Percentiles rank a stretch among this genome's conserved stretches.
Evolutionary conservation across 192 early-diverging fungal species (phyloP).

Genomic region (Umbelopsis isabellina): DNA sequence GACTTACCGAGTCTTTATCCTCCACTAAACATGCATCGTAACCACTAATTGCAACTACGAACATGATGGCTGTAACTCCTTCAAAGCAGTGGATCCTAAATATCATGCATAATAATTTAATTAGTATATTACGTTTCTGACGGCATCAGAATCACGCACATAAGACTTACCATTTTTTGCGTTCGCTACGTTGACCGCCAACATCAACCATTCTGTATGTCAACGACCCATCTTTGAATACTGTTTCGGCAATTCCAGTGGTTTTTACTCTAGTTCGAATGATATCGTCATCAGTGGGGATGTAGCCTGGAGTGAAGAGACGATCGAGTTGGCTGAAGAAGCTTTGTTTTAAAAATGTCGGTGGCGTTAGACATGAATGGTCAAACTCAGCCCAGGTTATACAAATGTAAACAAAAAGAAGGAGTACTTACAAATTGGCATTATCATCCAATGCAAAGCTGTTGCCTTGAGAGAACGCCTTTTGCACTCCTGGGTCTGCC

Average conservation of each 20-base stretch:
- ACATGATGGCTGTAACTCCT: constrained; percentile 54
- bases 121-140: too few species aligned
- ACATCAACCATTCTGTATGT: constrained; percentile 64
- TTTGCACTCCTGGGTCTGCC: constrained; percentile 39
- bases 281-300: constrained; percentile 58
- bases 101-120: neutral
- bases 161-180: constrained; percentile 52
- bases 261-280: constrained; percentile 58
- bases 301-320: constrained; percentile 43
- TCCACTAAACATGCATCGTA: constrained; percentile 60
- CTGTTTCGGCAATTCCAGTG: constrained; percentile 64
- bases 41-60: constrained; percentile 59
- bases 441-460: constrained; percentile 48
- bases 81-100: constrained; percentile 51
- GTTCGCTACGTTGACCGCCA: constrained; percentile 57
- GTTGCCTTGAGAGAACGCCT: constrained; percentile 31
- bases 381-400: neutral
- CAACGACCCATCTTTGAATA: constrained; percentile 44
- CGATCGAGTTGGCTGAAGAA: constrained; percentile 56
- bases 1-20: constrained; percentile 48
- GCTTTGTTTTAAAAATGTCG: constrained; percentile 26
- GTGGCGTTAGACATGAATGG: constrained; percentile 5
- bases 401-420: neutral
- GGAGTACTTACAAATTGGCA: constrained; percentile 42
- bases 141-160: neutral